Evolutionary conservation across 2,329 filamentous ascomycete genomes (phyloP).

Genomic region (Fusarium sambucinum): DNA sequence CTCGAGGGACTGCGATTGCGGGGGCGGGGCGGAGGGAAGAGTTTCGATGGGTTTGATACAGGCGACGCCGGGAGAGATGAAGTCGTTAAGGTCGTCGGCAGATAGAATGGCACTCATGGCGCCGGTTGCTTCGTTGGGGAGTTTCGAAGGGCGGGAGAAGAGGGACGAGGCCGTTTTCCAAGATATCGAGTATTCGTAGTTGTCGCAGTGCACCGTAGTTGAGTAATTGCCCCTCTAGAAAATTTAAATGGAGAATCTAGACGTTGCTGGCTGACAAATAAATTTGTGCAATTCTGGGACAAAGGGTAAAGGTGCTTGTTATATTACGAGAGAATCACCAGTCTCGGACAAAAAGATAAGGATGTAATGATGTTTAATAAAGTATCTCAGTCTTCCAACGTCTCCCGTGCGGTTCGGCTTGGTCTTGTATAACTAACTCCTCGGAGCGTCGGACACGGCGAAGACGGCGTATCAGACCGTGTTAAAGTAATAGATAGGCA

Average conservation of each 20-base stretch:
- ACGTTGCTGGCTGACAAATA: conserved; percentile 44
- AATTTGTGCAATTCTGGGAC: conserved; percentile 22
- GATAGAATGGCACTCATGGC: conserved; percentile 97
- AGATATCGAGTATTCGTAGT: conserved; percentile 13
- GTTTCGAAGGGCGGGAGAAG: not conserved
- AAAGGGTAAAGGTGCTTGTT: not conserved
- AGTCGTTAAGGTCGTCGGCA: conserved; percentile 97
- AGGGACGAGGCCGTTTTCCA: not conserved
- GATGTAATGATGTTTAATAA: conserved; percentile 4
- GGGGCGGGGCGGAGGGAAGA: conserved; percentile 70
- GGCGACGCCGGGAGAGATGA: conserved; percentile 96
- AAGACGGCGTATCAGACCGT: conserved; percentile 28
- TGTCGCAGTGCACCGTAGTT: conserved; percentile 10
- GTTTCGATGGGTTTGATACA: conserved; percentile 99
- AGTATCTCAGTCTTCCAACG: conserved; percentile 6
- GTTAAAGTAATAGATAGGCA: conserved; percentile 41
- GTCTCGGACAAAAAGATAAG: conserved; percentile 13
- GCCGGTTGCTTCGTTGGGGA: conserved; percentile 25
- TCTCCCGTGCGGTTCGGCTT: conserved; percentile 11
- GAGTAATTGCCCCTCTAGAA: conserved; percentile 19
- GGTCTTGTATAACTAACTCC: conserved; percentile 42
- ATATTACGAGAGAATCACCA: not conserved
- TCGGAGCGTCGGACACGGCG: conserved; percentile 37
- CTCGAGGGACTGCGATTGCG: conserved; percentile 56
- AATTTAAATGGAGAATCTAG: conserved; percentile 22